Conservation (phyloP, 2,329 filamentous ascomycete species). For the Neofusicoccum sp. region DNA sequence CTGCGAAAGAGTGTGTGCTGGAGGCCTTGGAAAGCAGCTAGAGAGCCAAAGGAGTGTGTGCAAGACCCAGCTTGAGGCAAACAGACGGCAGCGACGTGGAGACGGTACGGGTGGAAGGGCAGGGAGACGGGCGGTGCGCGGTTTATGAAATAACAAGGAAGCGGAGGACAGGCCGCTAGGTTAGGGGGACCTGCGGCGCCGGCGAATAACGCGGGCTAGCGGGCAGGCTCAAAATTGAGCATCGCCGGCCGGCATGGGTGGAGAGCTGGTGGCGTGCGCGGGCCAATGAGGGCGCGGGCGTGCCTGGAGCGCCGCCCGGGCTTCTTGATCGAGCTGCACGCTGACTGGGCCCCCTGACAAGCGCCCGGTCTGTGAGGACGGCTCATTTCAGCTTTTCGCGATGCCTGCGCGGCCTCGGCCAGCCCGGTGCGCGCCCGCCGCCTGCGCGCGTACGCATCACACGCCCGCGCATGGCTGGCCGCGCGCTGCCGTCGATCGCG, state of each 20-base stretch:
- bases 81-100: conserved; percentile 12
- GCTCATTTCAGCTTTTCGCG: conserved; percentile 16
- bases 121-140: conserved; percentile 32
- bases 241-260: conserved; percentile 21
- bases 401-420: conserved; percentile 17
- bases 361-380: conserved; percentile 15
- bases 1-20: conserved; percentile 35
- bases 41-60: conserved; percentile 38
- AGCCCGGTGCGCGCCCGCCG: not conserved
- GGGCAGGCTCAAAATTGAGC: conserved; percentile 18
- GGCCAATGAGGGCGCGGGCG: conserved; percentile 18
- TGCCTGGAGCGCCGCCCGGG: conserved; percentile 19
- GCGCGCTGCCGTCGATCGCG: not conserved
- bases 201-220: conserved; percentile 36
- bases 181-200: conserved; percentile 25
- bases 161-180: conserved; percentile 15
- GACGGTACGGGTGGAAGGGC: conserved; percentile 23
- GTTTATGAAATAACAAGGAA: conserved; percentile 31
- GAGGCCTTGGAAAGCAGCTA: conserved; percentile 43
- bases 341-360: conserved; percentile 18
- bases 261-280: conserved; percentile 3
- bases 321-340: conserved; percentile 17
- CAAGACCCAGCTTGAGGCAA: conserved; percentile 38
- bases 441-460: not conserved
- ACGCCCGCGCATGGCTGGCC: not conserved